A percentile compares a stretch with the other conserved stretches of the same genome.
These are phyloP conservation scores for Suillus weaverae DNA, from an alignment of 768 basidiomycete genomes.

Conservation along the genomic window DNA sequence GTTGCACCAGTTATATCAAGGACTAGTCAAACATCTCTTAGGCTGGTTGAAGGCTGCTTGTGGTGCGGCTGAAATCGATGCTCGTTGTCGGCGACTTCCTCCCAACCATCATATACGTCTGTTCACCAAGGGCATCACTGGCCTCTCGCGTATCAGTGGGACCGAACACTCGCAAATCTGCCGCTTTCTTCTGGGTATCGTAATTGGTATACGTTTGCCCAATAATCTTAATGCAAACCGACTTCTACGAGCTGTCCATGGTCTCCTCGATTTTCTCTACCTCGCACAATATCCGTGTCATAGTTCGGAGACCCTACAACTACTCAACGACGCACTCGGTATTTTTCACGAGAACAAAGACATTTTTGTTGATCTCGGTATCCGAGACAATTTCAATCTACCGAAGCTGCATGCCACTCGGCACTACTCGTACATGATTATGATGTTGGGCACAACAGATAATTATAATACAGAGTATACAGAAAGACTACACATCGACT, in stretches of 20 bases:
- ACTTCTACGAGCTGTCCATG: constrained; percentile 12
- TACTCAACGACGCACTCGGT: constrained; percentile 29
- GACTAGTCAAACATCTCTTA: constrained; percentile 35
- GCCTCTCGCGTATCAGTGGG: too few relatives aligned
- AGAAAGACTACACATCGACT: constrained; percentile 43
- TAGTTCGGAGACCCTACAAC: constrained; percentile 25
- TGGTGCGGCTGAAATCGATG: not conserved
- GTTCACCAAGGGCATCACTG: too few relatives aligned
- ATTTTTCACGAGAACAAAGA: constrained; percentile 40
- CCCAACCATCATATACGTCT: too few relatives aligned
- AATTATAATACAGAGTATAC: constrained; percentile 42
- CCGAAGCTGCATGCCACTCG: constrained; percentile 41
- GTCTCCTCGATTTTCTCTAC: constrained; percentile 41
- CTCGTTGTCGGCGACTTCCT: not conserved
- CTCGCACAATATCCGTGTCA: constrained; percentile 38
- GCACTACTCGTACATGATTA: constrained; percentile 36
- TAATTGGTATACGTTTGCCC: too few relatives aligned
- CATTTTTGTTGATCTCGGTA: constrained; percentile 30
- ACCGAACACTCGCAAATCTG: too few relatives aligned
- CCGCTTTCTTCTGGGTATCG: too few relatives aligned
- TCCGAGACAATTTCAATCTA: constrained; percentile 36
- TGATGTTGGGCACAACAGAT: constrained; percentile 37
- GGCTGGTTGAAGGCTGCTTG: constrained; percentile 23
- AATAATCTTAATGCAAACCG: constrained; percentile 1
- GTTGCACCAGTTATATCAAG: constrained; percentile 38